Base-by-base conservation (phyloP, 1,284 basidiomycete species). In the Ustilago hordei region DNA sequence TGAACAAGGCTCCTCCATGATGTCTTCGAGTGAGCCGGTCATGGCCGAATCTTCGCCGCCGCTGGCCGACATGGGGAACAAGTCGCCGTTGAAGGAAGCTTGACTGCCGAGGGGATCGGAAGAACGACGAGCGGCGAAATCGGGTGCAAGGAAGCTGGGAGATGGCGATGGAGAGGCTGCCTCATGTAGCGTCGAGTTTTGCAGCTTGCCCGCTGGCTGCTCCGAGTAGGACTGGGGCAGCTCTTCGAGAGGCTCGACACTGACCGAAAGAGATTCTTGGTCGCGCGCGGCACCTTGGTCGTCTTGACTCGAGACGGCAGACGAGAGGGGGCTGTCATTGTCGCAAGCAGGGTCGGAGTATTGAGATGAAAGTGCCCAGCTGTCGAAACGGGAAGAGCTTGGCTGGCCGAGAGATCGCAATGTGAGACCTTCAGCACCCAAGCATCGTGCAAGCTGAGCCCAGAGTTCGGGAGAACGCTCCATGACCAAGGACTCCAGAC, bases 371-470 rank as follows among this genome's bases (percentile, higher is more conserved):
- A 71, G 31, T 4, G 75, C 75, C 75, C 75, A 77, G 58, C 70
- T 77, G 64, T 77, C 75, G 39, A 73, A 77, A 38, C 67, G 70
- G 0, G 61, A 69, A 8, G 64, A 63, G 19, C 45, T 48, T 2
- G 43, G 54, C 6, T 62, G 65, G 32, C 36, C 58, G 23, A 55
- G 32, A 36, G 65, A 58, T 36, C 48, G 59, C 28, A 66, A 6
- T 3, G 64, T 47, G 32, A 77, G 54, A 15, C 63, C 75, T 6
- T 77, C 75, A 7, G 75, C 75, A 11, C 75, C 75, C 35, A 78
- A 56, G 54, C 75, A 78, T 34, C 75, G 64, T 19, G 68, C 60
- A 2, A 78, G 71, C 45, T 73, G 71, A 1, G 71, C 75, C 70
- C 71, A 74, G 2, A 78, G 64, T 43, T 60, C 62, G 8, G 68